Evolutionary conservation across 1,284 basidiomycete genomes (phyloP).

Genomic region (Pseudozyma flocculosa): DNA sequence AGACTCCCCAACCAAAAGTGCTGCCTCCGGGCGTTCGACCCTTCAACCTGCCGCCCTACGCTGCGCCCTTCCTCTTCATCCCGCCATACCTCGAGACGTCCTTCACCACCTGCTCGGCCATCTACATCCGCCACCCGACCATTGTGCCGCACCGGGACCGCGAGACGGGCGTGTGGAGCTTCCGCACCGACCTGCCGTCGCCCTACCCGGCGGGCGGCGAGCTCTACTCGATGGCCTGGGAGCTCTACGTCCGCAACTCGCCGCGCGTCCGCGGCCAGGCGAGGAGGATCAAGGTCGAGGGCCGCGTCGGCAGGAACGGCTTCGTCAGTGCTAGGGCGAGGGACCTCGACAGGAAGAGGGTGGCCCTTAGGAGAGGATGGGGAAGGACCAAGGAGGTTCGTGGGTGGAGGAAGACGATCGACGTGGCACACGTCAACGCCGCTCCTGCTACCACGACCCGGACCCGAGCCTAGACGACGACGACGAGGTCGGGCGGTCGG

Average conservation of each 20-base stretch:
- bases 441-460: conserved; percentile 31
- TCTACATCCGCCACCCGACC: conserved; percentile 94
- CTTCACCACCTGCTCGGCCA: conserved; percentile 84
- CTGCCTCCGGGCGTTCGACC: conserved; percentile 49
- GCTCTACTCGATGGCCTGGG: conserved; percentile 55
- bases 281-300: conserved; percentile 42
- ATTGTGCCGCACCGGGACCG: conserved; percentile 67
- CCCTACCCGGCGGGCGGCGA: conserved; percentile 53
- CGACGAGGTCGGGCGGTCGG: no score
- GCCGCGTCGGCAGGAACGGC: conserved; percentile 39
- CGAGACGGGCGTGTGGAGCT: conserved; percentile 18
- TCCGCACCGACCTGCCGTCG: conserved; percentile 51
- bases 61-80: conserved; percentile 88
- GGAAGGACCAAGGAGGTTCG: conserved; percentile 34
- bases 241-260: conserved; percentile 51
- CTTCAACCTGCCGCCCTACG: conserved; percentile 83
- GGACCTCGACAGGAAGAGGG: conserved; percentile 36
- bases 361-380: conserved; percentile 44
- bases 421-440: conserved; percentile 4
- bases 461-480: no score
- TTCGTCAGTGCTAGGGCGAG: conserved; percentile 42
- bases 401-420: conserved; percentile 29
- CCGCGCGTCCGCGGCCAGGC: conserved; percentile 51
- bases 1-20: conserved; percentile 15
- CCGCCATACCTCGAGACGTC: conserved; percentile 91